Percentiles rank a stretch among this genome's conserved stretches.
Conservation (phyloP, 495 filamentous ascomycete species). For the Cercophora scortea region DNA sequence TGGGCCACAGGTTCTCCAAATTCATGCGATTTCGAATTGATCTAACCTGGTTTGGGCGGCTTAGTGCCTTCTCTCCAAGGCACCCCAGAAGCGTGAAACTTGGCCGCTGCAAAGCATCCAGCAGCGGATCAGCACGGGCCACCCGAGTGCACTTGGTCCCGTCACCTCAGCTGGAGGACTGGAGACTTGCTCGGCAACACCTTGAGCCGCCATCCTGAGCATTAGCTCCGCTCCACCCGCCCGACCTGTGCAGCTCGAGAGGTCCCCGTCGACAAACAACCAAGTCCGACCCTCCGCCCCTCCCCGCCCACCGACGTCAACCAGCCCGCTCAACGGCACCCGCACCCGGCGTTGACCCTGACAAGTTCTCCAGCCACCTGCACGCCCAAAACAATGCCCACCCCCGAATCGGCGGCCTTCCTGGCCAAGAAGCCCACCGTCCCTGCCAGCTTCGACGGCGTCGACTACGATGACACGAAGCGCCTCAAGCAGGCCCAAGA, state of each 20-base stretch:
- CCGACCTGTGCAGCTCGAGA: neutral
- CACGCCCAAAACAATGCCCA: conserved; percentile 53
- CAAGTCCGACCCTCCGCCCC: neutral
- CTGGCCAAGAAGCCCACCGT: conserved; percentile 92
- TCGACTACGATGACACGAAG: conserved; percentile 90
- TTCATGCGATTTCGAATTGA: neutral
- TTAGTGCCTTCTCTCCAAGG: neutral
- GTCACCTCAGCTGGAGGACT: neutral
- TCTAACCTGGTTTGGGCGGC: neutral
- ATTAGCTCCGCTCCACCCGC: too few species aligned
- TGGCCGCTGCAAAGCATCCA: too few species aligned
- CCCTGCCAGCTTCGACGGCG: conserved; percentile 89
- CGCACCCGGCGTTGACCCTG: neutral
- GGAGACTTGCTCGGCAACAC: neutral
- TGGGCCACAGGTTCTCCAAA: neutral
- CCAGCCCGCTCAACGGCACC: neutral
- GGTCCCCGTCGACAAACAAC: neutral
- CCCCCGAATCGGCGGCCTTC: conserved; percentile 87
- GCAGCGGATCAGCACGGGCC: neutral
- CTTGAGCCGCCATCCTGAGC: neutral
- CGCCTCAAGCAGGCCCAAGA: conserved; percentile 90
- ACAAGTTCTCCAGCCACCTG: neutral
- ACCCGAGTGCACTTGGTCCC: neutral
- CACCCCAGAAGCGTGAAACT: neutral
- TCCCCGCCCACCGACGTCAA: conserved; percentile 1